Conservation (phyloP, 768 basidiomycete species). For the Boletus vinaceobasis region DNA sequence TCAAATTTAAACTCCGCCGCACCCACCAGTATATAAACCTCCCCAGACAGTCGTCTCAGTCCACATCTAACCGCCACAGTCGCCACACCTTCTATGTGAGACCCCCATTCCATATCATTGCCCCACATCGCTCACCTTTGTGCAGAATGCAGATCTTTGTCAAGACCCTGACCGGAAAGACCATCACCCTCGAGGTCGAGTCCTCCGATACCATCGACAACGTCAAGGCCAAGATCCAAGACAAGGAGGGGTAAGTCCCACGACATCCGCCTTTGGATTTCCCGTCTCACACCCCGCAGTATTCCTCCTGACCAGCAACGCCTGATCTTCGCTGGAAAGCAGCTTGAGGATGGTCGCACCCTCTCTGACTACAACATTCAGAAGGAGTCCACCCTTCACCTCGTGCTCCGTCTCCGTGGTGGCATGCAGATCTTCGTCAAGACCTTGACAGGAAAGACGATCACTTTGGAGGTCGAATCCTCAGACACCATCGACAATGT, state of each 20-base stretch:
- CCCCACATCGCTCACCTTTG: neutral
- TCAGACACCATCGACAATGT: slow-evolving; percentile 87
- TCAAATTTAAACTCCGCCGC: slow-evolving; percentile 13
- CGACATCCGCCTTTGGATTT: rapidly evolving
- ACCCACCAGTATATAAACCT: slow-evolving; percentile 12
- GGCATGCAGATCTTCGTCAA: slow-evolving; percentile 87
- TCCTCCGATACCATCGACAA: slow-evolving; percentile 28
- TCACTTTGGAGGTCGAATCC: slow-evolving; percentile 86
- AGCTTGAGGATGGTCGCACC: slow-evolving; percentile 91
- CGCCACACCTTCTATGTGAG: slow-evolving; percentile 2
- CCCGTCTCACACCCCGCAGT: slow-evolving; percentile 21
- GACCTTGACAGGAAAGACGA: slow-evolving; percentile 86
- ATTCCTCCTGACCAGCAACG: slow-evolving; percentile 91
- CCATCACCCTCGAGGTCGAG: slow-evolving; percentile 44
- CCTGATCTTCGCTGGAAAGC: slow-evolving; percentile 95
- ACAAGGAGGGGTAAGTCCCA: slow-evolving; percentile 54
- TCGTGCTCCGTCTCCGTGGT: slow-evolving; percentile 85
- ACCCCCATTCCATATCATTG: too few species aligned
- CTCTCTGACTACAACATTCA: slow-evolving; percentile 91
- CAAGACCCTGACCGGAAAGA: slow-evolving; percentile 87
- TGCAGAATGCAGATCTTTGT: slow-evolving; percentile 63
- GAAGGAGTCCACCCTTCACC: slow-evolving; percentile 92
- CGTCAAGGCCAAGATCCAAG: slow-evolving; percentile 51
- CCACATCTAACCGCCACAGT: slow-evolving; percentile 1
- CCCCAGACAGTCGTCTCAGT: neutral